Conservation (phyloP, 1,139 yeast genomes). For the Candida sanyaensis region DNA sequence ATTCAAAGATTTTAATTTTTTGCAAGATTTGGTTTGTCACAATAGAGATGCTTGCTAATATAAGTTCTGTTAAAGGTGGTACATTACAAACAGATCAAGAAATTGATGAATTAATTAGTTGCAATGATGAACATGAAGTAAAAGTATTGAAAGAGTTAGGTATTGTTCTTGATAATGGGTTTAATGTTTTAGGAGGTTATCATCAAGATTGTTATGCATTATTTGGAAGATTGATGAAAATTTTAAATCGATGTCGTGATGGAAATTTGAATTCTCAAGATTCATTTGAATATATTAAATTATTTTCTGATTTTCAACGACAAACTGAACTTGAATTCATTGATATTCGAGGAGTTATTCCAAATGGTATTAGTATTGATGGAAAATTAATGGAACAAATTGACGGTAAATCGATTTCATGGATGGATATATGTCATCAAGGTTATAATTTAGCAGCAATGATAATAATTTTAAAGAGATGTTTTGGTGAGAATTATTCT, state of each 20-base stretch:
- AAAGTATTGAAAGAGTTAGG: constrained; percentile 38
- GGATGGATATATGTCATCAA: constrained; percentile 49
- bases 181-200: constrained; percentile 63
- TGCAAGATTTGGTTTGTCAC: constrained; percentile 72
- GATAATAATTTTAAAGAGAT: constrained; percentile 35
- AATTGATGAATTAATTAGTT: constrained; percentile 48
- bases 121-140: constrained; percentile 49
- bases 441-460: constrained; percentile 37
- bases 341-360: constrained; percentile 24
- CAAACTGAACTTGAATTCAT: constrained; percentile 29
- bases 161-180: constrained; percentile 47
- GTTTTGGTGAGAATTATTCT: constrained; percentile 36
- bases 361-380: constrained; percentile 5
- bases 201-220: constrained; percentile 53
- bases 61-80: constrained; percentile 70
- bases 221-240: constrained; percentile 57
- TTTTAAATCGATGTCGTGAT: constrained; percentile 44
- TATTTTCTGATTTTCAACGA: constrained; percentile 32
- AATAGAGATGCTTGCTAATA: constrained; percentile 69
- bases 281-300: constrained; percentile 28
- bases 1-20: constrained; percentile 51
- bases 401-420: constrained; percentile 27
- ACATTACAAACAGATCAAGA: constrained; percentile 56
- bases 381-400: constrained; percentile 30
- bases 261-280: constrained; percentile 19